Base-by-base conservation (phyloP, 2,329 filamentous ascomycete species). In the Alternaria postmessia region DNA sequence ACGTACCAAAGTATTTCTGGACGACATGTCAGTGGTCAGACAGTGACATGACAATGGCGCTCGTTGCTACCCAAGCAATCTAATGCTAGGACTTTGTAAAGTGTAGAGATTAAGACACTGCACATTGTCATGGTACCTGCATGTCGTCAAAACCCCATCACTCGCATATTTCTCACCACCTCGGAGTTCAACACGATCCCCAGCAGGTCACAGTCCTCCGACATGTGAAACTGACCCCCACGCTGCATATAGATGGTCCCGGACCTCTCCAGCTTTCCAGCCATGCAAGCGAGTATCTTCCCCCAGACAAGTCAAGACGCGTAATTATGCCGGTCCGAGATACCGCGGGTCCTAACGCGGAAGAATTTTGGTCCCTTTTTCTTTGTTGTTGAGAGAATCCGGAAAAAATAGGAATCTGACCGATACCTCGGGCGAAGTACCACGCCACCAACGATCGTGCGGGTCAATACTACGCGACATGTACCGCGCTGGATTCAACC, bases 381-480 rank as follows among this genome's bases (percentile, higher is more conserved):
- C 36, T 56, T 28, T 46, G 34, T 41, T 48, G 30, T 48, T 44
- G 42, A 34, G 38, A 36, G 39, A 8, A 22, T 20, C 39, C 54
- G 47, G 54, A 52, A 32, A 42, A 57, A 57, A 24, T 46, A 44
- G 34, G 20, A 38, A 46, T 24, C 7, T 20, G 36, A 38, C 24
- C 16, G 41, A 46, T 62, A 62, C 59, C 59, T 64, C 59, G 58
- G 59, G 57, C 38, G 18, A 64, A 51, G 58, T 64, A 62, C 47
- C 51, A 51, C 34, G 51, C 51, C 51, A 52, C 44, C 24, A 24
- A 24, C 20, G 20, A 16, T 39, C 34, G 30, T 41, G 54, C 54
- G 58, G 61, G 32, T 48, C 32, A 59, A 59, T 54, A 59, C 58
- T 38, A 32, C 38, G 42, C 58, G 34, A 55, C 39, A 42, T 28